Conservation (phyloP, 208 protist species). For the Leishmania guyanensis region DNA sequence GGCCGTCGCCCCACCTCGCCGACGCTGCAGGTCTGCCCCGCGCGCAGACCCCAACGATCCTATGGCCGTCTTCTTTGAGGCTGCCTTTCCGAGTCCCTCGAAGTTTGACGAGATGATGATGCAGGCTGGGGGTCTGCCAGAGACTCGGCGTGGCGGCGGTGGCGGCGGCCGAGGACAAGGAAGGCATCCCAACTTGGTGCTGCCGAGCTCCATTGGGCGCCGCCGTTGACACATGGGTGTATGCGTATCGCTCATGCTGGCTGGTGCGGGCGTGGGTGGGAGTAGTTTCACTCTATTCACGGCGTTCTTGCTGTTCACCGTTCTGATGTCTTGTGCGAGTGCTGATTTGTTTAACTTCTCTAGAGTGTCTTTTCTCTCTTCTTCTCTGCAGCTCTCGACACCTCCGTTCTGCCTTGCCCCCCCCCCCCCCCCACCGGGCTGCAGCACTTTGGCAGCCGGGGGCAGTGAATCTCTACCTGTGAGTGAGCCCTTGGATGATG, state of each 20-base stretch:
- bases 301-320: not conserved
- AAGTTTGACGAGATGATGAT: slow-evolving; percentile 91
- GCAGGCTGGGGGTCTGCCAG: slow-evolving; percentile 67
- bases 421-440: not conserved
- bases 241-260: not conserved
- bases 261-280: not conserved
- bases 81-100: slow-evolving; percentile 80
- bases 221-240: slow-evolving; percentile 35
- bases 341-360: not conserved
- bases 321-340: not conserved
- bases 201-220: slow-evolving; percentile 71
- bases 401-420: not conserved
- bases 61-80: slow-evolving; percentile 87
- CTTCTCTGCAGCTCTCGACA: not conserved
- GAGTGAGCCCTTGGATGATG: not conserved
- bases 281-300: not conserved
- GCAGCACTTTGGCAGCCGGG: not conserved
- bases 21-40: slow-evolving; percentile 19
- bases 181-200: slow-evolving; percentile 64
- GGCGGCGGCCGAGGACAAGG: slow-evolving; percentile 27
- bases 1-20: slow-evolving; percentile 1
- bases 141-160: slow-evolving; percentile 37
- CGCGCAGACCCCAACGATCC: slow-evolving; percentile 58
- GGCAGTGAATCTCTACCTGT: not conserved
- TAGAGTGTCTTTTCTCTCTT: not conserved